phyloP scores from a whole-genome alignment of 495 filamentous ascomycete genomes.

The Penicillium alfredii region DNA sequence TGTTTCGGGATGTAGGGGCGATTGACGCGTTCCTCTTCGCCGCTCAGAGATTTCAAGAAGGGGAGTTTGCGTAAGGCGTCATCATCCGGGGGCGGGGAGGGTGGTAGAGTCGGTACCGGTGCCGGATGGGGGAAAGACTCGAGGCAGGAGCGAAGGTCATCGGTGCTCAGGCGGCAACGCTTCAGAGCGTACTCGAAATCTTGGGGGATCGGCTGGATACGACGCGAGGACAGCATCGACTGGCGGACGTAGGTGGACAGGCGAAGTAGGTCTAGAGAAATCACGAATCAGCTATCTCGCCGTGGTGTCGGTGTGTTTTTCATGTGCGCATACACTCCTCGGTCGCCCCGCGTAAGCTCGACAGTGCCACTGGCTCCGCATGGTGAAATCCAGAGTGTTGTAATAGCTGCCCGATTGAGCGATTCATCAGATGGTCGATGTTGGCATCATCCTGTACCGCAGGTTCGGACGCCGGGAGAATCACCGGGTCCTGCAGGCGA shows the following conservation, averaged over 20 bases:
- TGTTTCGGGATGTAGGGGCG: conserved; percentile 56
- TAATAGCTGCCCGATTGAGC: conserved; percentile 50
- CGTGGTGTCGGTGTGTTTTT: not conserved
- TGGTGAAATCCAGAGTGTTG: conserved; percentile 52
- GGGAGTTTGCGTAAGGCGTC: conserved; percentile 33
- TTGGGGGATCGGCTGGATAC: conserved; percentile 55
- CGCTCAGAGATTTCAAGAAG: conserved; percentile 51
- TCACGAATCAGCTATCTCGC: conserved; percentile 7
- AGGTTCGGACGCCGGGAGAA: conserved; percentile 15
- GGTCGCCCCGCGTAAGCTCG: conserved; percentile 48
- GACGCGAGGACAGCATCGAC: conserved; percentile 57
- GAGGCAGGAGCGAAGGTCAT: conserved; percentile 39
- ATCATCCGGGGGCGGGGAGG: conserved; percentile 43
- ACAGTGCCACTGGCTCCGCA: conserved; percentile 52
- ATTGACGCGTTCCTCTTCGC: conserved; percentile 40
- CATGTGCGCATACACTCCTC: conserved; percentile 55
- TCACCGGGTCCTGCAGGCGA: conserved; percentile 34
- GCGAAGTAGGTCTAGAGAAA: conserved; percentile 48
- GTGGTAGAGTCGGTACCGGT: conserved; percentile 31
- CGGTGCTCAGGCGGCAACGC: conserved; percentile 23
- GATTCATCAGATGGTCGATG: conserved; percentile 48
- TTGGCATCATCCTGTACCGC: conserved; percentile 36
- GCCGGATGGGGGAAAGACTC: conserved; percentile 29
- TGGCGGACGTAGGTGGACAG: conserved; percentile 51
- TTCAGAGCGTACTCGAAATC: conserved; percentile 65